Conservation (phyloP, 2,329 filamentous ascomycete genomes). For the Curvularia verruculosa region DNA sequence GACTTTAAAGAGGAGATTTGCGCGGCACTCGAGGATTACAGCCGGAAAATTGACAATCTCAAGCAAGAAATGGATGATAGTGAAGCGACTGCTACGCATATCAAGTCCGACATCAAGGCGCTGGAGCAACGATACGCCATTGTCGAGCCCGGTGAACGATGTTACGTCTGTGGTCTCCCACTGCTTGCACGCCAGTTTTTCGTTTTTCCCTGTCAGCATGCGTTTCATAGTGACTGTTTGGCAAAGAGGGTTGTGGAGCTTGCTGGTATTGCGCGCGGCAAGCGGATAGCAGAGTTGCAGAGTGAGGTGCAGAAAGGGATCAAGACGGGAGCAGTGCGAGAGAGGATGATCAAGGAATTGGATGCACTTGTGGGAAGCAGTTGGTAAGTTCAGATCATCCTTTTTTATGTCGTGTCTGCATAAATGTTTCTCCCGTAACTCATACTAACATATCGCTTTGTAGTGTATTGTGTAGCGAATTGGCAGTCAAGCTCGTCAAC, state of each 20-base stretch:
- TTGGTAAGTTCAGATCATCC: constrained; percentile 66
- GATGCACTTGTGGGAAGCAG: constrained; percentile 89
- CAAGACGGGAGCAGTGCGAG: constrained; percentile 72
- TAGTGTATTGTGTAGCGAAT: constrained; percentile 91
- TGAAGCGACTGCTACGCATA: constrained; percentile 84
- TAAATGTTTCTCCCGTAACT: too few species aligned
- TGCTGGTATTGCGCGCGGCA: constrained; percentile 74
- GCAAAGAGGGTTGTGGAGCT: constrained; percentile 85
- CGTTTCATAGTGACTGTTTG: constrained; percentile 94
- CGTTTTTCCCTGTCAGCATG: constrained; percentile 97
- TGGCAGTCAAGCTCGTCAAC: constrained; percentile 92
- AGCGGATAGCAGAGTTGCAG: constrained; percentile 85
- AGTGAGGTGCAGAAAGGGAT: constrained; percentile 79
- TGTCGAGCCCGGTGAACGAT: constrained; percentile 93
- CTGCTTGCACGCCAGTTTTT: constrained; percentile 93
- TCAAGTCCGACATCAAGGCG: constrained; percentile 84
- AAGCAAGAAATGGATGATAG: constrained; percentile 97
- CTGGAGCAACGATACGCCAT: constrained; percentile 92
- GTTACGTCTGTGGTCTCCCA: constrained; percentile 85
- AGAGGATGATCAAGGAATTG: constrained; percentile 84
- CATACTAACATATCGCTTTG: constrained; percentile 21
- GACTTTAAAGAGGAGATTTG: constrained; percentile 99
- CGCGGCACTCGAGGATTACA: constrained; percentile 89
- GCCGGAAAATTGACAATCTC: constrained; percentile 83
- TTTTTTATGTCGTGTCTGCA: background rate